Base-by-base conservation (phyloP, 768 basidiomycete species). In the Psilocybe sp. region DNA sequence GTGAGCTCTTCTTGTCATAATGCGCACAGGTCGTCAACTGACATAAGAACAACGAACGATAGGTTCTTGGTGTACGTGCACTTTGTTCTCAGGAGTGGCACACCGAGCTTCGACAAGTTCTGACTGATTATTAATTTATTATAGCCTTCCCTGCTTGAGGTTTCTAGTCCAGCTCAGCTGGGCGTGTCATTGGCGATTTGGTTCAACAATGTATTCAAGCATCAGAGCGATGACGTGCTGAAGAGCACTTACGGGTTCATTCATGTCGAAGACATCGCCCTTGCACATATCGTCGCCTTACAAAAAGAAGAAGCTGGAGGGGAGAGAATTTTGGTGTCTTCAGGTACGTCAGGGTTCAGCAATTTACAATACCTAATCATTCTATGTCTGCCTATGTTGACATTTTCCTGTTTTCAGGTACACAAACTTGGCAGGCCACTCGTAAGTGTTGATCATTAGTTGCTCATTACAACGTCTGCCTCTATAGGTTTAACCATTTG, bases 201-300 rank as follows among this genome's bases (percentile, higher is more conserved):
- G 54, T 51, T 44, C 20, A 40, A 40, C 5, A 40, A 41, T 23
- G 20, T 51, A 2, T 18, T 43, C 18, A 40, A 44, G 13, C 41
- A 55, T 3, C 36, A 41, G 13, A 77, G 66, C 46, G 77, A 79
- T 33, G 20, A 61, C 0, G 15, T 45, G 7, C 50, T 55, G 7
- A 15, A 32, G 12, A 13, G 8, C n/a, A 47, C 46, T 4, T 55
- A 55, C 32, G 46, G 53, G 19, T 79, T 71, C 69, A 53, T 76
- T 28, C 77, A 82, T 43, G 77, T 81, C 2, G 70, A 78, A 11
- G 80, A 83, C 58, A 58, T 81, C 18, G 82, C 80, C 0, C 67
- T 72, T 18, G 82, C 76, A 0, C 84, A 86, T 60, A 68, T 71
- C 1, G 60, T 67, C 8, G 78, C 80, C 5, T 62, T 88, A 28